Percentiles rank a stretch among this genome's conserved stretches.
These are phyloP conservation scores for Trichophyton mentagrophytes DNA, from an alignment of 2,329 filamentous ascomycete genomes.

Conservation along the genomic window DNA sequence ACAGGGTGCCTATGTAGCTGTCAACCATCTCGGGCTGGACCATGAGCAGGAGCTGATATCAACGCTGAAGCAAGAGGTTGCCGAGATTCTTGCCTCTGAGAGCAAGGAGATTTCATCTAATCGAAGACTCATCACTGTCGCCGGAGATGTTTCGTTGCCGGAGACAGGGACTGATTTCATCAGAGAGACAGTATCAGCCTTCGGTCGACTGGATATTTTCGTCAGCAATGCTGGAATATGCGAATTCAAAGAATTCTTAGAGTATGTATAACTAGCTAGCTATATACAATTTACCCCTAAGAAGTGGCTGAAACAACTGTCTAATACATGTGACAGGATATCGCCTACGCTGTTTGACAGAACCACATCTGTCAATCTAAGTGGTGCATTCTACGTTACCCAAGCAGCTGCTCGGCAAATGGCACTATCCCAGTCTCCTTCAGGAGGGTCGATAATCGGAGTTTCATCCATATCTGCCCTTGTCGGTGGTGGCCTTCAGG, in stretches of 20 bases:
- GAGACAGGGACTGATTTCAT: slow-evolving; percentile 60
- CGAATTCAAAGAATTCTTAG: slow-evolving; percentile 74
- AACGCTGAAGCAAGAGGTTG: slow-evolving; percentile 35
- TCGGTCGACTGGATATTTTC: slow-evolving; percentile 56
- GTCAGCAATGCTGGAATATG: slow-evolving; percentile 84
- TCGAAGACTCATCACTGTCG: slow-evolving; percentile 48
- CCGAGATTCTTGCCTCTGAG: slow-evolving; percentile 9
- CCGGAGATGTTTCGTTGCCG: slow-evolving; percentile 65
- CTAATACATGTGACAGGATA: slow-evolving; percentile 36
- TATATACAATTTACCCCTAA: neutral
- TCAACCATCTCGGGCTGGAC: slow-evolving; percentile 58
- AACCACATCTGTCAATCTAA: slow-evolving; percentile 69
- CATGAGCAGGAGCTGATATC: slow-evolving; percentile 30
- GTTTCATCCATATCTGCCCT: slow-evolving; percentile 31
- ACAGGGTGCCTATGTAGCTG: slow-evolving; percentile 64
- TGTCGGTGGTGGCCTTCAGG: slow-evolving; percentile 59
- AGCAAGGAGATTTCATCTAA: slow-evolving; percentile 5
- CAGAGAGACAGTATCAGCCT: slow-evolving; percentile 45
- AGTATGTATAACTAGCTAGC: slow-evolving; percentile 31
- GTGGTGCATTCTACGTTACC: slow-evolving; percentile 75
- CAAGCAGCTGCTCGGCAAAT: slow-evolving; percentile 79
- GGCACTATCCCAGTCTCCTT: slow-evolving; percentile 54
- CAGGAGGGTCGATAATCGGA: slow-evolving; percentile 61
- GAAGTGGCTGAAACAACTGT: slow-evolving; percentile 3
- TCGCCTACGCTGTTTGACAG: slow-evolving; percentile 54